phyloP scores from a whole-genome alignment of 139 green algal genomes.

The Prasinococcaceae sp. region DNA sequence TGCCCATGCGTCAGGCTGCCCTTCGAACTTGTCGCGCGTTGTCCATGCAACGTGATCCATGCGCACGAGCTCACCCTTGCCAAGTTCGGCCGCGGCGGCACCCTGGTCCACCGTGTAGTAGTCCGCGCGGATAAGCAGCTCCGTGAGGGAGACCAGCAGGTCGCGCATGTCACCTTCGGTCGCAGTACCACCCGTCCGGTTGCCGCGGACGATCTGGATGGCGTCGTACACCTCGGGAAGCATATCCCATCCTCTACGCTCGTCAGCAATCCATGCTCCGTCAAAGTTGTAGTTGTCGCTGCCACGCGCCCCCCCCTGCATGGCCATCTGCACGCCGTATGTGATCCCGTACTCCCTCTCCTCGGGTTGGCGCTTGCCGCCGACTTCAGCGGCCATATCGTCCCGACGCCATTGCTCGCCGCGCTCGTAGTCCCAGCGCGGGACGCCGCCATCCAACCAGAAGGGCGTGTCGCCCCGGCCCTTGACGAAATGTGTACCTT shows the following conservation, averaged over 20 bases:
- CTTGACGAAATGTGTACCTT: neutral
- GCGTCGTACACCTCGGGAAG: slow-evolving; percentile 4
- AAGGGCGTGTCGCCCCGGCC: neutral
- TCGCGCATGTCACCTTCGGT: neutral
- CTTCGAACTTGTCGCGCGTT: neutral
- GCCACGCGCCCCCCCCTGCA: neutral
- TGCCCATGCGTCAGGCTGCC: neutral
- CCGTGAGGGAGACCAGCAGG: neutral
- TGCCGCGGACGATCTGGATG: neutral
- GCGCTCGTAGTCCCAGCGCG: neutral
- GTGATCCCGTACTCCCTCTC: neutral
- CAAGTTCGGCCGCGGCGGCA: neutral
- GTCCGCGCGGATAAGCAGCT: slow-evolving; percentile 7
- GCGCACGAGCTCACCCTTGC: slow-evolving; percentile 1
- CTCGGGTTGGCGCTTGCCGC: neutral
- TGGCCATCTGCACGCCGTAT: neutral
- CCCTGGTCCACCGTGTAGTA: neutral
- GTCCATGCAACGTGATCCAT: neutral
- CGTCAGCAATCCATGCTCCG: neutral
- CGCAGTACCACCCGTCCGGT: neutral
- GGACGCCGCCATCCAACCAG: neutral
- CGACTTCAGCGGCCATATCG: neutral
- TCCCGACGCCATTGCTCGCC: neutral
- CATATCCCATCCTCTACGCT: neutral
- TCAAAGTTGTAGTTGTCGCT: neutral